Conservation (phyloP, 2,329 filamentous ascomycete genomes). For the Malbranchea zuffiana region DNA sequence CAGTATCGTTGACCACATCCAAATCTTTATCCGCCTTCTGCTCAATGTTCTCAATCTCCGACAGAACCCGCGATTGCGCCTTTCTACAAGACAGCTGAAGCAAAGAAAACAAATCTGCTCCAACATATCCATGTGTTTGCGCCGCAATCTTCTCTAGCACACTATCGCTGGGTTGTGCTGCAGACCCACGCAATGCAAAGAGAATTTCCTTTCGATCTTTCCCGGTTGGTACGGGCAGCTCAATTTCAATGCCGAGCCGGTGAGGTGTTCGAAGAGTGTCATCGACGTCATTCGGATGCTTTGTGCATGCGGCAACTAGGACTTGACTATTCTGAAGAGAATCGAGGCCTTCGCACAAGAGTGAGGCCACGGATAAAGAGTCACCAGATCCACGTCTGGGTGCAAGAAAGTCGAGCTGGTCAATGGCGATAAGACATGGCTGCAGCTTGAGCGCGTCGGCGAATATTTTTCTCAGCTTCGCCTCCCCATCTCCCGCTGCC, state of each 20-base stretch:
- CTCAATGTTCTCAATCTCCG: conserved; percentile 7
- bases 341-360: conserved; percentile 34
- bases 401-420: conserved; percentile 62
- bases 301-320: conserved; percentile 63
- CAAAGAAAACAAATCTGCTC: conserved; percentile 60
- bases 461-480: conserved; percentile 57
- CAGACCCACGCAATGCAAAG: conserved; percentile 44
- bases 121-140: conserved; percentile 78
- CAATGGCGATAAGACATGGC: conserved; percentile 69
- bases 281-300: conserved; percentile 62
- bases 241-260: conserved; percentile 57
- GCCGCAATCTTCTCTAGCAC: conserved; percentile 54
- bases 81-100: conserved; percentile 43
- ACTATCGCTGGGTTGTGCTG: conserved; percentile 39
- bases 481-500: conserved; percentile 35
- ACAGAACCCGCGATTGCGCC: conserved; percentile 25
- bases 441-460: conserved; percentile 55
- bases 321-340: conserved; percentile 43
- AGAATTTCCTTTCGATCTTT: conserved; percentile 63
- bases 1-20: not conserved
- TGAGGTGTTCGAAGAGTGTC: conserved; percentile 52
- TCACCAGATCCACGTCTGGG: conserved; percentile 44
- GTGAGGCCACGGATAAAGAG: conserved; percentile 26
- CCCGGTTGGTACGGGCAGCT: conserved; percentile 66
- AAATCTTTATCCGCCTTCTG: conserved; percentile 1